Conservation (phyloP, 2,329 filamentous ascomycete genomes). For the Xylariales sp. region DNA sequence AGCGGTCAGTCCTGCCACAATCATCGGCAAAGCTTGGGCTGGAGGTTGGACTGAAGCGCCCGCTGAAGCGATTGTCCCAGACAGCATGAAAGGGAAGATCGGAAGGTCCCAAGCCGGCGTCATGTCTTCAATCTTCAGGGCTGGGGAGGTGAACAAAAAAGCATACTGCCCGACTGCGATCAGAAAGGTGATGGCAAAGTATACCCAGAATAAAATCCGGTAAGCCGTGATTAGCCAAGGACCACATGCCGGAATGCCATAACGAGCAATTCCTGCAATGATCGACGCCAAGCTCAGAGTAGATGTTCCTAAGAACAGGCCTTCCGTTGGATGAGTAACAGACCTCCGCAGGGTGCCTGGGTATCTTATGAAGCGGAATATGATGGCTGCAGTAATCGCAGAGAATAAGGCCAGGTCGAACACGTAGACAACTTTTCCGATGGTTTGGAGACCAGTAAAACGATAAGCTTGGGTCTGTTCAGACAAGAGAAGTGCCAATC, state of each 20-base stretch:
- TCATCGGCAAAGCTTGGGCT: conserved; percentile 31
- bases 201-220: conserved; percentile 37
- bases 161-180: conserved; percentile 33
- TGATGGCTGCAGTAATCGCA: conserved; percentile 26
- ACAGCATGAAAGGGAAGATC: conserved; percentile 30
- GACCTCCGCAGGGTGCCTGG: conserved; percentile 38
- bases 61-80: conserved; percentile 30
- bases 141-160: conserved; percentile 31
- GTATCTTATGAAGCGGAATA: conserved; percentile 40
- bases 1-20: conserved; percentile 36
- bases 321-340: conserved; percentile 45
- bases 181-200: conserved; percentile 33
- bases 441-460: conserved; percentile 45
- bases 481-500: conserved; percentile 37
- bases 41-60: conserved; percentile 26
- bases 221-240: conserved; percentile 34
- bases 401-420: conserved; percentile 44
- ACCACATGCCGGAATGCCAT: conserved; percentile 31
- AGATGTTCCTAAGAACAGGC: conserved; percentile 37
- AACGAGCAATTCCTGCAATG: conserved; percentile 34
- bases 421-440: conserved; percentile 47
- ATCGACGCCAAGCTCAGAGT: conserved; percentile 37
- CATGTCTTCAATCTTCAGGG: conserved; percentile 31
- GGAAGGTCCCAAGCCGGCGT: conserved; percentile 34
- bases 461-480: conserved; percentile 32